Conservation (phyloP, 148 eudicot genomes). For the Nepenthes mirabilis region DNA sequence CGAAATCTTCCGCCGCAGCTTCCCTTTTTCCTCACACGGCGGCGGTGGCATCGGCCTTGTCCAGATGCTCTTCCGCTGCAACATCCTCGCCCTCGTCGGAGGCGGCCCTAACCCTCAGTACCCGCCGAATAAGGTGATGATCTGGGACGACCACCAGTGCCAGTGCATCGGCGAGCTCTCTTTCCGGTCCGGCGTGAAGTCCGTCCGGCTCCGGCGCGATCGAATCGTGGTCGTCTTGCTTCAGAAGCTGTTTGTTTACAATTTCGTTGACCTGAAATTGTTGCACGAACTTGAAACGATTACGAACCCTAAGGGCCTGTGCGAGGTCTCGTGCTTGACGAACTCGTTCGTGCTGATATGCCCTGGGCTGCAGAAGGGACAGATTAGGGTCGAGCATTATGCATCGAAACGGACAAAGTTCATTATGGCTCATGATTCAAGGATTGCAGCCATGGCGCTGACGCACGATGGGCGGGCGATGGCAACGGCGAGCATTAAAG, state of each 20-base stretch:
- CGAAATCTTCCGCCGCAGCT: constrained; percentile 25
- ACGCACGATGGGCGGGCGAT: constrained; percentile 49
- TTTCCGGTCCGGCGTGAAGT: constrained; percentile 35
- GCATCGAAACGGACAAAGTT: constrained; percentile 43
- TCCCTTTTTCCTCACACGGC: constrained; percentile 14
- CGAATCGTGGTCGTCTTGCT: constrained; percentile 34
- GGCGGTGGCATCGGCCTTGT: constrained; percentile 29
- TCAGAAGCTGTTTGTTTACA: constrained; percentile 48
- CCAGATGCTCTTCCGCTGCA: constrained; percentile 54
- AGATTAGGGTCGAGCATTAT: constrained; percentile 67
- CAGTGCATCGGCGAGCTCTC: constrained; percentile 50
- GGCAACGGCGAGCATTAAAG: constrained; percentile 70
- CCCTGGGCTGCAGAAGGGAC: constrained; percentile 60
- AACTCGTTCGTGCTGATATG: constrained; percentile 45
- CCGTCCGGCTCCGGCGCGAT: constrained; percentile 52
- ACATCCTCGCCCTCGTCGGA: constrained; percentile 37
- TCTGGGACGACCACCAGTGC: constrained; percentile 52
- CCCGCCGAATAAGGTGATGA: constrained; percentile 43
- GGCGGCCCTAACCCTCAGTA: constrained; percentile 31
- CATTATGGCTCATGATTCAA: constrained; percentile 59
- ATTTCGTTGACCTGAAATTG: constrained; percentile 47
- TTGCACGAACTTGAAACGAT: constrained; percentile 53
- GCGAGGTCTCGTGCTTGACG: constrained; percentile 53
- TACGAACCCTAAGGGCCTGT: constrained; percentile 55
- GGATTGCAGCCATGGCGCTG: constrained; percentile 35